phyloP scores from a whole-genome alignment of 768 basidiomycete genomes.

The Amanita brunnescens region DNA sequence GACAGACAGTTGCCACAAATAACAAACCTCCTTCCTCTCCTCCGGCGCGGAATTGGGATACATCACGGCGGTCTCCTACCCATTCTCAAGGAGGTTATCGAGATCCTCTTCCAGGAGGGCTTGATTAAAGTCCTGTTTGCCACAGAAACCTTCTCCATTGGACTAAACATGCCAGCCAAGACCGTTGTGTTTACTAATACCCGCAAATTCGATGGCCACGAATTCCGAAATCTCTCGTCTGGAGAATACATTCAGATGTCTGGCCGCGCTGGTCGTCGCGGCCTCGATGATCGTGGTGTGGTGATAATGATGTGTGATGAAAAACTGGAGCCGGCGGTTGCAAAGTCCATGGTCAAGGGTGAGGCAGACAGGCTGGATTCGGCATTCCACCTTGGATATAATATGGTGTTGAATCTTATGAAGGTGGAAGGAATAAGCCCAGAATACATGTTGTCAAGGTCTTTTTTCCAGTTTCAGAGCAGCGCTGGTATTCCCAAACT shows the following conservation, averaged over 20 bases:
- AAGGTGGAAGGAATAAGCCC: conserved; percentile 98
- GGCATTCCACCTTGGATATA: conserved; percentile 97
- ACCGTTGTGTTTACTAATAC: conserved; percentile 96
- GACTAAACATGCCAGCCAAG: conserved; percentile 99
- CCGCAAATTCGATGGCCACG: conserved; percentile 92
- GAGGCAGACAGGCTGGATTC: conserved; percentile 96
- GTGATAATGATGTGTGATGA: conserved; percentile 99
- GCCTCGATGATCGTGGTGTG: conserved; percentile 95
- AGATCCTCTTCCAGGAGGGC: conserved; percentile 97
- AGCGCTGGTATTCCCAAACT: conserved; percentile 80
- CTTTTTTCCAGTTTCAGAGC: conserved; percentile 99
- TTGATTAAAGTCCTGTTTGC: conserved; percentile 97
- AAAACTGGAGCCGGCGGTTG: conserved; percentile 85
- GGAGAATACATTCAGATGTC: conserved; percentile 99
- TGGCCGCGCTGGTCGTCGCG: conserved; percentile 93
- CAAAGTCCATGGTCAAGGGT: conserved; percentile 97
- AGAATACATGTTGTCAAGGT: conserved; percentile 95
- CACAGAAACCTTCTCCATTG: conserved; percentile 97
- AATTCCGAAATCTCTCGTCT: conserved; percentile 87
- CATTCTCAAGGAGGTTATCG: conserved; percentile 97
- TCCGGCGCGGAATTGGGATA: conserved; percentile 93
- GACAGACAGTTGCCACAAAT: conserved; percentile 93
- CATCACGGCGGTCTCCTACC: conserved; percentile 97
- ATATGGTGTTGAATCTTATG: conserved; percentile 98
- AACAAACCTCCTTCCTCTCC: conserved; percentile 80